Evolutionary conservation across 129 eudicot species (phyloP).

Genomic region (sunflower (Helianthus annuus)): HanXRQr2.0-SUNRISE NC_035442.2:61940981-61941480

Average conservation of each 20-base stretch:
- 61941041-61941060: conserved; percentile 85
- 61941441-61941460: background rate
- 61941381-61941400: background rate
- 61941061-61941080: conserved; percentile 93
- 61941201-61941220: background rate
- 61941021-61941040: conserved; percentile 92
- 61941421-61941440: background rate
- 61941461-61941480: conserved; percentile 63
- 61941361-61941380: background rate
- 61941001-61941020: conserved; percentile 79
- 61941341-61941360: background rate
- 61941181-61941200: background rate
- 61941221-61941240: background rate
- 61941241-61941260: background rate
- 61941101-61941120: conserved; percentile 75
- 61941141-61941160: background rate
- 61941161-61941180: background rate
- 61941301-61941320: background rate
- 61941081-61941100: conserved; percentile 88
- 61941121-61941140: conserved; percentile 68
- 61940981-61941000: conserved; percentile 81
- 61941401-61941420: background rate
- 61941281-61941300: background rate
- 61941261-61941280: background rate
- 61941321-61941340: background rate